Evolutionary conservation across 441 rosid species (phyloP).

Genomic region (Euphorbia schlechtendalii): DNA sequence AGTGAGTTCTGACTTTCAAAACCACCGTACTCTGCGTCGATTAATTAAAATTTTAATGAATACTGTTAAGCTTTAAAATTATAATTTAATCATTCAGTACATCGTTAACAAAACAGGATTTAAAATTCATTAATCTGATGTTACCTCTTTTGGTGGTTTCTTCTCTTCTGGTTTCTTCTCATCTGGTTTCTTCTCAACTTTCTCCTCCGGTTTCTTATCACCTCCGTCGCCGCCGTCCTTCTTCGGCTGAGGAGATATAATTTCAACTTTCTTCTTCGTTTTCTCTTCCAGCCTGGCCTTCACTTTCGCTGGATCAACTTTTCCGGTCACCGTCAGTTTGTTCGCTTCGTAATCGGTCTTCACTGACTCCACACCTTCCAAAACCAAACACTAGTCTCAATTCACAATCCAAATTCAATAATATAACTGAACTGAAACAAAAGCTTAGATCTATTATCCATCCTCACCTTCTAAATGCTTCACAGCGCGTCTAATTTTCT

Average conservation of each 20-base stretch:
- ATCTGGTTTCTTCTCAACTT: slow-evolving; percentile 44
- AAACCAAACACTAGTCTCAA: slow-evolving; percentile 8
- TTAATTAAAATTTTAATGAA: slow-evolving; percentile 2
- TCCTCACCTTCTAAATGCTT: slow-evolving; percentile 45
- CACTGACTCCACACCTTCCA: slow-evolving; percentile 64
- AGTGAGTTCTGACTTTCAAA: slow-evolving; percentile 63
- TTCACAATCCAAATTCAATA: not conserved
- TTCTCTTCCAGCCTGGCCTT: slow-evolving; percentile 49
- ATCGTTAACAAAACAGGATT: not conserved
- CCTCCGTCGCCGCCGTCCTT: slow-evolving; percentile 68
- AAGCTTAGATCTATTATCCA: not conserved
- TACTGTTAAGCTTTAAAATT: not conserved
- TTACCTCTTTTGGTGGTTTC: slow-evolving; percentile 72
- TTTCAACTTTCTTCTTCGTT: slow-evolving; percentile 59
- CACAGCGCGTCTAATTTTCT: slow-evolving; percentile 53
- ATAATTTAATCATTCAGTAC: not conserved
- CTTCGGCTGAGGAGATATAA: slow-evolving; percentile 60
- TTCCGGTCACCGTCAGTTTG: slow-evolving; percentile 71
- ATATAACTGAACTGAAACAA: not conserved
- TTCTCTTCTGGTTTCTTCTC: slow-evolving; percentile 49
- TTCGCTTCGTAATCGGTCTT: slow-evolving; percentile 40
- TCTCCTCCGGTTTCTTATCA: slow-evolving; percentile 40
- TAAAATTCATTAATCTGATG: not conserved
- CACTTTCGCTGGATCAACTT: slow-evolving; percentile 55
- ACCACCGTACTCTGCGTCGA: slow-evolving; percentile 59